phyloP scores from a whole-genome alignment of 495 filamentous ascomycete genomes.

The Lepraria neglecta region DNA sequence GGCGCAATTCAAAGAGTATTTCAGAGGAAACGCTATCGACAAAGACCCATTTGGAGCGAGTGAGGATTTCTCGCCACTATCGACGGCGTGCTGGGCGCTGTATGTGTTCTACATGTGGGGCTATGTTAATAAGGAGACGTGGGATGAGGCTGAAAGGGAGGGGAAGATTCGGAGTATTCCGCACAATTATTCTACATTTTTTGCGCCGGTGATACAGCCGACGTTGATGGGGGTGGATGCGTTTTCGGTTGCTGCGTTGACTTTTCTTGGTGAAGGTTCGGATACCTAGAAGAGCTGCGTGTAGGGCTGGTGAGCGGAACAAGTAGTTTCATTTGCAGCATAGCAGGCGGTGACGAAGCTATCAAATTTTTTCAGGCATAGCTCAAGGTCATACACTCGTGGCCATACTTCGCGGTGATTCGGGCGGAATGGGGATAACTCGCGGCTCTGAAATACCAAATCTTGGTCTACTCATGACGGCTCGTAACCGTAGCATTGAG shows the following conservation, averaged over 20 bases:
- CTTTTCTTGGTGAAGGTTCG: slow-evolving; percentile 30
- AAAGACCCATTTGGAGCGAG: slow-evolving; percentile 34
- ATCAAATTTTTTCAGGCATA: too few relatives aligned
- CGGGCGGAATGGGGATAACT: too few relatives aligned
- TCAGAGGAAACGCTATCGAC: slow-evolving; percentile 33
- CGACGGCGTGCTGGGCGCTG: slow-evolving; percentile 45
- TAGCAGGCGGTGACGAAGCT: too few relatives aligned
- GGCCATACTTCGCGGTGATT: too few relatives aligned
- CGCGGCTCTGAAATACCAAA: too few relatives aligned
- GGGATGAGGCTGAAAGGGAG: slow-evolving; percentile 44
- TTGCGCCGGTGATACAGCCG: slow-evolving; percentile 53
- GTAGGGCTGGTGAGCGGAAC: too few relatives aligned
- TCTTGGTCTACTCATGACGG: too few relatives aligned
- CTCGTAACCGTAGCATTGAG: too few relatives aligned
- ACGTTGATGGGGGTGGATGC: slow-evolving; percentile 52
- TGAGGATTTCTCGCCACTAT: slow-evolving; percentile 55
- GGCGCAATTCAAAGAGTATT: slow-evolving; percentile 40
- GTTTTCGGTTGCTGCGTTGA: slow-evolving; percentile 47
- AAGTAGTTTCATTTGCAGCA: too few relatives aligned
- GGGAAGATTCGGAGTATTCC: slow-evolving; percentile 40
- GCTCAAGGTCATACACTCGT: too few relatives aligned
- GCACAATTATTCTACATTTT: slow-evolving; percentile 52
- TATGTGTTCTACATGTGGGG: slow-evolving; percentile 55
- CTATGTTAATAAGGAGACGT: slow-evolving; percentile 41
- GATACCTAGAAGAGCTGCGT: not conserved